These are phyloP conservation scores for Verticillium isaacii DNA, from an alignment of 2,329 filamentous ascomycete species.

Conservation along the genomic window DNA sequence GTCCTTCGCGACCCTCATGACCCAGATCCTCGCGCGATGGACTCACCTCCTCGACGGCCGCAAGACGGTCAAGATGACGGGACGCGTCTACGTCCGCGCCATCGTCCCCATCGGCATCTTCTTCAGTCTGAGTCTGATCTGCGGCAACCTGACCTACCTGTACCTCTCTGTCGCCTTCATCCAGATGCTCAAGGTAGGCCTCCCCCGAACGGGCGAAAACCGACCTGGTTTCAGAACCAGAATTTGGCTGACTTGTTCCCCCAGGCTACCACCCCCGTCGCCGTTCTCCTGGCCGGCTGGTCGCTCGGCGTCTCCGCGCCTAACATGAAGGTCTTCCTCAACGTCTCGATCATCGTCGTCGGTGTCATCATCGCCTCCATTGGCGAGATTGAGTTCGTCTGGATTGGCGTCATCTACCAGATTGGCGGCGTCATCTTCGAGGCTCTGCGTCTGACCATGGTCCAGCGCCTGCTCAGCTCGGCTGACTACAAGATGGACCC, in stretches of 20 bases:
- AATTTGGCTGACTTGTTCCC: not conserved
- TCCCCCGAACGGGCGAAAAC: not conserved
- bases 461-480: conserved; percentile 75
- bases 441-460: conserved; percentile 77
- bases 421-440: conserved; percentile 75
- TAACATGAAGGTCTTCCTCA: conserved; percentile 81
- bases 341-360: conserved; percentile 90
- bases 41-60: conserved; percentile 87
- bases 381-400: conserved; percentile 91
- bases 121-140: conserved; percentile 94
- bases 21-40: conserved; percentile 85
- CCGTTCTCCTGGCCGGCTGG: conserved; percentile 88
- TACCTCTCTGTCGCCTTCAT: conserved; percentile 96
- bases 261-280: conserved; percentile 92
- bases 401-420: conserved; percentile 76
- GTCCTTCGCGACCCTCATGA: conserved; percentile 88
- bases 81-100: conserved; percentile 83
- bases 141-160: conserved; percentile 91
- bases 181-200: conserved; percentile 89
- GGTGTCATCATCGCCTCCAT: conserved; percentile 93
- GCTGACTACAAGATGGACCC: conserved; percentile 91
- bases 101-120: conserved; percentile 94
- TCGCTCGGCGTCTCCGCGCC: conserved; percentile 76
- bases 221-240: not conserved
- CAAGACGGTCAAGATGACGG: conserved; percentile 96